These are phyloP conservation scores for Exutisphaerella laricina DNA, from an alignment of 2,329 filamentous ascomycete genomes.

Conservation along the genomic window DNA sequence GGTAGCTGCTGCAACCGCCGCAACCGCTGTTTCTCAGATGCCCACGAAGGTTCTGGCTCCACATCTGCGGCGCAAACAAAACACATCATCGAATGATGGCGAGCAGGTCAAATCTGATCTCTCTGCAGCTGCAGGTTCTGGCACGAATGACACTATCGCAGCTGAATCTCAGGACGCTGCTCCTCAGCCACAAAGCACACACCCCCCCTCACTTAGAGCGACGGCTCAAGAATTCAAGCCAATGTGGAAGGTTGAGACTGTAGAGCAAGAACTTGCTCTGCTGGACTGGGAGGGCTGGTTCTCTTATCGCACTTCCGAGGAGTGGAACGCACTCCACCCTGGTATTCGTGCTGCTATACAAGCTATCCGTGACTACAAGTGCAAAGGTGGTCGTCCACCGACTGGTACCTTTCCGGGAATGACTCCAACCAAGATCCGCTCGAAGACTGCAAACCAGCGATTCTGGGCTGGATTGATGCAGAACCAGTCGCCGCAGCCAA, in stretches of 20 bases:
- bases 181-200: not conserved
- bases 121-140: too few species aligned
- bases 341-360: conserved; percentile 1
- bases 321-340: conserved; percentile 4
- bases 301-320: conserved; percentile 1
- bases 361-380: conserved; percentile 3
- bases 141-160: not conserved
- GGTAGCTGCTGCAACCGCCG: not conserved
- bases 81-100: not conserved
- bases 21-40: not conserved
- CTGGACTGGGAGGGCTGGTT: conserved; percentile 4
- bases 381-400: conserved; percentile 1
- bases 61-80: conserved; percentile 1
- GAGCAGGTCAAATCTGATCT: not conserved
- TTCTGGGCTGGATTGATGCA: conserved; percentile 2
- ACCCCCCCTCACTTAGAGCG: conserved; percentile 20
- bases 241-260: conserved; percentile 12
- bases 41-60: not conserved
- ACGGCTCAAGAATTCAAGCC: conserved; percentile 26
- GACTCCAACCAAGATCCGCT: conserved; percentile 3
- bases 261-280: conserved; percentile 15
- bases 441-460: conserved; percentile 1
- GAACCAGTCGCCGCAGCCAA: not conserved
- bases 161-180: not conserved
- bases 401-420: conserved; percentile 4